Conservation (phyloP, 2,329 filamentous ascomycete species). For the Clonostachys chloroleuca region DNA sequence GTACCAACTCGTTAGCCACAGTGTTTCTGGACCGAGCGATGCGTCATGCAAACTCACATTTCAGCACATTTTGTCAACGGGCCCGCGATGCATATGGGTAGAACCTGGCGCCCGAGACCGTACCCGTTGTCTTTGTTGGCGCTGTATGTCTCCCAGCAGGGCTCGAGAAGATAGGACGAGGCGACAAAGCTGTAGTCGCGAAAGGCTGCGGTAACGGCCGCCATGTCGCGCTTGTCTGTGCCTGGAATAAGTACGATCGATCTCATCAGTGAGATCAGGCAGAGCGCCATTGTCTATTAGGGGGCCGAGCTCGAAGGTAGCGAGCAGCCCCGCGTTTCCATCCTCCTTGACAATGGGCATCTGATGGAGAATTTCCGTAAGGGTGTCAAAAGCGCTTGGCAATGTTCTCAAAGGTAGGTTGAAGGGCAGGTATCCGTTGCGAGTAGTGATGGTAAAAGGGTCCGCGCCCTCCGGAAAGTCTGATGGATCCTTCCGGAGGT, state of each 20-base stretch:
- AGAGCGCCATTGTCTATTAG: conserved; percentile 57
- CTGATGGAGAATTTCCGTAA: conserved; percentile 68
- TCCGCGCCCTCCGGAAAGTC: conserved; percentile 28
- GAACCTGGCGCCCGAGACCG: conserved; percentile 67
- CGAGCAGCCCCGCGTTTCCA: conserved; percentile 74
- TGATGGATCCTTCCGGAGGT: too few relatives aligned
- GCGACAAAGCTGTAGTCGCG: conserved; percentile 90
- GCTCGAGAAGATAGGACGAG: conserved; percentile 86
- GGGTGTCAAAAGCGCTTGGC: conserved; percentile 66
- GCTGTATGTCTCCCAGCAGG: conserved; percentile 70
- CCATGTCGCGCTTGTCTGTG: too few relatives aligned
- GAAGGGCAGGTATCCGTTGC: conserved; percentile 70
- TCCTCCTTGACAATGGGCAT: conserved; percentile 76
- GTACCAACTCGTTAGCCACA: conserved; percentile 1
- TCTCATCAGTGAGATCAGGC: conserved; percentile 17
- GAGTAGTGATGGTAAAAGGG: conserved; percentile 74
- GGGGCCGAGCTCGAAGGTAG: conserved; percentile 67
- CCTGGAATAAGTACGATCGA: too few relatives aligned
- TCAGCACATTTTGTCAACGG: conserved; percentile 82
- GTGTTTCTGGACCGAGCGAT: background rate
- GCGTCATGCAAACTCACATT: conserved; percentile 56
- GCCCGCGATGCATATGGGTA: conserved; percentile 72
- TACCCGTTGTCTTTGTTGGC: conserved; percentile 65
- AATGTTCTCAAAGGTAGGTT: conserved; percentile 58
- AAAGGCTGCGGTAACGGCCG: conserved; percentile 2